These are phyloP conservation scores for Dioscorea dumetorum DNA, from an alignment of 106 monocot species.

Conservation along the genomic window DNA sequence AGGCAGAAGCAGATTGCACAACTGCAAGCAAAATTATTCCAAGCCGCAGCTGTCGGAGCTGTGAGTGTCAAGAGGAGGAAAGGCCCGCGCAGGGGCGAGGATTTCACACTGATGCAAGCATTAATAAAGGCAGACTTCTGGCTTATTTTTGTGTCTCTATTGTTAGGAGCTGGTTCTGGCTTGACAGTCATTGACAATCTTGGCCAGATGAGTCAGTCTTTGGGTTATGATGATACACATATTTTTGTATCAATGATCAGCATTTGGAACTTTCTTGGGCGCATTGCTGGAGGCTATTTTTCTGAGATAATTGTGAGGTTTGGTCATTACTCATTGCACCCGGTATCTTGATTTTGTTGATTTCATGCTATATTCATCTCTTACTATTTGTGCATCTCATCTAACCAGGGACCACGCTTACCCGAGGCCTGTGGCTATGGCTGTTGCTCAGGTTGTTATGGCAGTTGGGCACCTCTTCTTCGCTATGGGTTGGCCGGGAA, in stretches of 20 bases:
- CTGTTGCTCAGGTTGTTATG: conserved; percentile 33
- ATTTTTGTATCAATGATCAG: conserved; percentile 85
- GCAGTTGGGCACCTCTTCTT: conserved; percentile 47
- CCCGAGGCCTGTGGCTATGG: conserved; percentile 43
- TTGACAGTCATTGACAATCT: conserved; percentile 84
- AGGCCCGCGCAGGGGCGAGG: conserved; percentile 71
- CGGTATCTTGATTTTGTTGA: neutral
- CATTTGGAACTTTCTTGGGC: conserved; percentile 89
- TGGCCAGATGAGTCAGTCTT: conserved; percentile 79
- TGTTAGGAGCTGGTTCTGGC: conserved; percentile 76
- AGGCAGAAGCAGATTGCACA: conserved; percentile 74
- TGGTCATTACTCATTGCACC: neutral
- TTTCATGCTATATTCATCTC: neutral
- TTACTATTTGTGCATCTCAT: neutral
- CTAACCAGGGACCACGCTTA: conserved; percentile 34
- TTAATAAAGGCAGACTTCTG: conserved; percentile 84
- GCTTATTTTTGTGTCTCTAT: conserved; percentile 73
- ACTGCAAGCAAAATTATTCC: conserved; percentile 61
- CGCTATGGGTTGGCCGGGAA: conserved; percentile 60
- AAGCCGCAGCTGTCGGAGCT: conserved; percentile 80
- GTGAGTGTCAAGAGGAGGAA: conserved; percentile 73
- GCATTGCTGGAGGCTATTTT: conserved; percentile 72
- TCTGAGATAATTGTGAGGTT: conserved; percentile 76
- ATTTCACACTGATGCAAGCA: conserved; percentile 79
- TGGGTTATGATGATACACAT: conserved; percentile 61